phyloP scores from a whole-genome alignment of 2,329 filamentous ascomycete genomes.

The Plenodomus lindquistii region DNA sequence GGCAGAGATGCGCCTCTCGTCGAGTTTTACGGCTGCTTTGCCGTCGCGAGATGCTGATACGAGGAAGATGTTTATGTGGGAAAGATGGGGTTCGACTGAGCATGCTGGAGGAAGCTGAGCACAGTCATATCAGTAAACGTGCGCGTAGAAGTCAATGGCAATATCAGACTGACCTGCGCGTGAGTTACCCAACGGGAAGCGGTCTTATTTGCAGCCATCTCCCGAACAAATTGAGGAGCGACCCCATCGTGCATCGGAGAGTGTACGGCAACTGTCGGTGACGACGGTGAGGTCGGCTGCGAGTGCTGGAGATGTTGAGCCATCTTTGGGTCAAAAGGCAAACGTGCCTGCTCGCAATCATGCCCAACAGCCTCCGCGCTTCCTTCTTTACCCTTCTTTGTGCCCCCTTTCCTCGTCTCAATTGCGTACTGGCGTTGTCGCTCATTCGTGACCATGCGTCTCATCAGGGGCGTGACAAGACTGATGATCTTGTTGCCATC shows the following conservation, averaged over 20 bases:
- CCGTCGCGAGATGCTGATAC: constrained; percentile 45
- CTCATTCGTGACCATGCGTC: constrained; percentile 64
- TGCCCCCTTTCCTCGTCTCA: constrained; percentile 56
- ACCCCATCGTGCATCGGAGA: background rate
- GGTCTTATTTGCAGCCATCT: background rate
- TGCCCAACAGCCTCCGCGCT: constrained; percentile 19
- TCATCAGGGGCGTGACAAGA: constrained; percentile 60
- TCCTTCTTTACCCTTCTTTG: constrained; percentile 39
- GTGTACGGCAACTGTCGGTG: background rate
- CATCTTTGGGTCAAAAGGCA: constrained; percentile 13
- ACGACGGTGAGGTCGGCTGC: constrained; percentile 3
- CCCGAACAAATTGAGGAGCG: background rate
- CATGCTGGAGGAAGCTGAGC: constrained; percentile 9
- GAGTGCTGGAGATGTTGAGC: constrained; percentile 1
- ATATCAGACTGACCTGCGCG: background rate
- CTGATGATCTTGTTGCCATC: constrained; percentile 60
- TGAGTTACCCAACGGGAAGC: background rate
- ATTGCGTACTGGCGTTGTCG: constrained; percentile 62
- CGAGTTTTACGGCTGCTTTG: constrained; percentile 59
- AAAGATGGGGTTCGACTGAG: constrained; percentile 16
- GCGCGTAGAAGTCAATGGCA: background rate
- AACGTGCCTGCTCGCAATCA: constrained; percentile 13
- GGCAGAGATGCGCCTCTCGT: constrained; percentile 23
- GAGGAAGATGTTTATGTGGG: constrained; percentile 66
- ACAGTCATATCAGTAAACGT: background rate